Evolutionary conservation across 2,329 filamentous ascomycete genomes (phyloP), one percentile per base, ranked within the genome.

Genomic region (Cladosporium sp.): DNA sequence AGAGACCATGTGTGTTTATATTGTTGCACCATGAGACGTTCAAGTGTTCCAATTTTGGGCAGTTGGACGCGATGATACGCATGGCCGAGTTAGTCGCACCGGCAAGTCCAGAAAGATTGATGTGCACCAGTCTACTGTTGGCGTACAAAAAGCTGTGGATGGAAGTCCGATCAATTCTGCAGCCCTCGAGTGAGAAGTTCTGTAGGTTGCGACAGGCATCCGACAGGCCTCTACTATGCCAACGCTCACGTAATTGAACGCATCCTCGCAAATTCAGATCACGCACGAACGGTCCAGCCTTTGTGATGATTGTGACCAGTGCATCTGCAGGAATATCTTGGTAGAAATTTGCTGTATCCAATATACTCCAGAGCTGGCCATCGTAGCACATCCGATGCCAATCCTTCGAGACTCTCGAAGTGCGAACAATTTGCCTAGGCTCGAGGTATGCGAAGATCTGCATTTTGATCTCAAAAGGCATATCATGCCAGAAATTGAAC

Each of bases 11-110:
- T 8, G 90, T 88, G 67, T 94, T 88, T 69, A 97, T 85, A 60
- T 91, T 88, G 63, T 86, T 86, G 75, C 94, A 99, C 91, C 93
- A 97, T 0, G 91, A 96, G 19, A 97, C 83, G 66, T 97, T 95
- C 63, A 97, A 81, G 56, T 83, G 81, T 72, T 96, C 87, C n/a
- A 99, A 78, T 49, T 87, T 85, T 1, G 87, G 85, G 66, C 93
- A 97, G 37, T 87, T 87, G 54, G 88, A 80, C 0, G 90, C 87
- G 59, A 99, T 88, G 59, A 95, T 90, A 68, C 87, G 90, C 83
- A 95, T 92, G 0, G 90, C 89, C 20, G 84, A 83, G 69, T 96
- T 96, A 28, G 87, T 91, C 13, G 92, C 89, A 12, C 87, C 86
- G 1, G 84, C 78, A 60, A 97, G 80, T 0, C 91, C 92, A 1